A percentile compares a stretch with the other conserved stretches of the same genome.
These are phyloP conservation scores for Calendula officinalis DNA, from an alignment of 129 eudicot genomes.

Conservation along the genomic window DNA sequence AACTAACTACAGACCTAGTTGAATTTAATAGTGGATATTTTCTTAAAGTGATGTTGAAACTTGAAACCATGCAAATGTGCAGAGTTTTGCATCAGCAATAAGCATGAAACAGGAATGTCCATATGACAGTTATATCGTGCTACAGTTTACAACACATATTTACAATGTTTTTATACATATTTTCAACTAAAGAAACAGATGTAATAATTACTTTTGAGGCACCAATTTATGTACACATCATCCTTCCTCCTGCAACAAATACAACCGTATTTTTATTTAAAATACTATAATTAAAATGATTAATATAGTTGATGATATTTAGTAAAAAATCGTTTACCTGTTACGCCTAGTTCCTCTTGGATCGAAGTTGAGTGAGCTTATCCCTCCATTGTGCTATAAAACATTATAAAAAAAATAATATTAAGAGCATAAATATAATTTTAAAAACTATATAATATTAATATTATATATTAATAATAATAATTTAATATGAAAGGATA, in stretches of 20 bases:
- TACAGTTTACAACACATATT: conserved; percentile 31
- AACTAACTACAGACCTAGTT: not conserved
- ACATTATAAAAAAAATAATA: too few species aligned
- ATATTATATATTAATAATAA: too few species aligned
- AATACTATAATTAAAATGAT: not conserved
- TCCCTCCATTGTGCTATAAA: too few species aligned
- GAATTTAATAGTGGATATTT: not conserved
- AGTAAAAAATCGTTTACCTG: too few species aligned
- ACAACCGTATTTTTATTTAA: too few species aligned
- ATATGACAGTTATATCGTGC: not conserved
- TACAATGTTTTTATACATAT: conserved; percentile 24
- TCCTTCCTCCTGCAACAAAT: conserved; percentile 20
- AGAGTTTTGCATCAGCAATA: conserved; percentile 13
- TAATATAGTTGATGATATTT: too few species aligned
- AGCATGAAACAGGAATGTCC: conserved; percentile 4
- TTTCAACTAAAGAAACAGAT: conserved; percentile 13
- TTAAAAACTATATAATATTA: too few species aligned
- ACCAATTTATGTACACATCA: conserved; percentile 30
- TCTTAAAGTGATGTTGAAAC: conserved; percentile 17
- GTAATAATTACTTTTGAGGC: conserved; percentile 19
- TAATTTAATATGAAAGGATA: not conserved
- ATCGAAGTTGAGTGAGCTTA: too few species aligned
- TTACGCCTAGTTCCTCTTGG: too few species aligned
- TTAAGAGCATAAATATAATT: too few species aligned
- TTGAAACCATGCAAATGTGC: conserved; percentile 25